These are phyloP conservation scores for Xylariaceae sp. DNA, from an alignment of 2,329 filamentous ascomycete species.

Conservation along the genomic window DNA sequence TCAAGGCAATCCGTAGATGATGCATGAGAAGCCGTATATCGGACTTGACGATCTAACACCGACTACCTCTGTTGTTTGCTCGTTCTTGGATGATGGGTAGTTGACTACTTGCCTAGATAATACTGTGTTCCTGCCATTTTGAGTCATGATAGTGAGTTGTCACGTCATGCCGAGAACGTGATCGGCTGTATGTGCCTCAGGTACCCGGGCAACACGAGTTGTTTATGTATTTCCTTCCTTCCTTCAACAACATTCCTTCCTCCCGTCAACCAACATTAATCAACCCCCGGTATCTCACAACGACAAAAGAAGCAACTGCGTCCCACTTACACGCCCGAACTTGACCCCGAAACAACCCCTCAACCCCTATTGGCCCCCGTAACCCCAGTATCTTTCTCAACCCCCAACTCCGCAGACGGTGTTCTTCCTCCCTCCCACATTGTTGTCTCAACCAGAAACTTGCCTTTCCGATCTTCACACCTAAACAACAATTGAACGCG, in stretches of 20 bases:
- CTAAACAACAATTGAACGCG: slow-evolving; percentile 32
- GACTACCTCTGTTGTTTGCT: too few species aligned
- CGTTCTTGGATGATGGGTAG: too few species aligned
- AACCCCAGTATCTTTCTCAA: slow-evolving; percentile 13
- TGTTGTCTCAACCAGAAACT: slow-evolving; percentile 59
- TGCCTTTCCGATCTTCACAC: slow-evolving; percentile 52
- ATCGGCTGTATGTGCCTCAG: too few species aligned
- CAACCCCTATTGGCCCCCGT: background rate
- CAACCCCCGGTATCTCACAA: background rate
- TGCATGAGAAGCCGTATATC: too few species aligned
- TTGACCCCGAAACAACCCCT: background rate
- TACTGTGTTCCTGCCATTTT: too few species aligned
- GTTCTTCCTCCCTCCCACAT: slow-evolving; percentile 49
- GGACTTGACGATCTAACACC: too few species aligned
- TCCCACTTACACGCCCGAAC: slow-evolving; percentile 10
- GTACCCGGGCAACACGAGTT: too few species aligned
- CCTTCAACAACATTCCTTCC: background rate
- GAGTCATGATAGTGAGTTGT: too few species aligned
- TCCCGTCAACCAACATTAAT: background rate
- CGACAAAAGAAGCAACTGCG: background rate
- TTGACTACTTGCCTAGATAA: too few species aligned
- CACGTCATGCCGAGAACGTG: too few species aligned
- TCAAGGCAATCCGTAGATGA: too few species aligned
- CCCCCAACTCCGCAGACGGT: background rate
- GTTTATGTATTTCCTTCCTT: background rate